Evolutionary conservation across 2,329 filamentous ascomycete species (phyloP).

Genomic region (Colletotrichum spaethianum): DNA sequence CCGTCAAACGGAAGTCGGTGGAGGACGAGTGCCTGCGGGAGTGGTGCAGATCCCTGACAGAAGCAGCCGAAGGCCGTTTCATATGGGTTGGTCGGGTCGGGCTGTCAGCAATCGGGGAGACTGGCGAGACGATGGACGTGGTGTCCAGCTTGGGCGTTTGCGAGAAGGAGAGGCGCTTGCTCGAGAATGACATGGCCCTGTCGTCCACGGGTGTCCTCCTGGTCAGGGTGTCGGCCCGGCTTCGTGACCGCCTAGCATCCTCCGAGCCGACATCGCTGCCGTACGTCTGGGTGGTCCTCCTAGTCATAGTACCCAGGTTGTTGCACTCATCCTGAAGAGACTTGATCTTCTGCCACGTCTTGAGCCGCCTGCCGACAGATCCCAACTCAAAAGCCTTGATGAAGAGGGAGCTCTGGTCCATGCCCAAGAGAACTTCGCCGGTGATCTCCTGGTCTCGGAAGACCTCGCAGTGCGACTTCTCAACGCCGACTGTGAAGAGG

Average conservation of each 20-base stretch:
- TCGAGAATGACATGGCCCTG: conserved; percentile 62
- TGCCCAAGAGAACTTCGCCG: conserved; percentile 91
- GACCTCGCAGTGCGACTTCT: conserved; percentile 91
- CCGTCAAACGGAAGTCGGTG: conserved; percentile 75
- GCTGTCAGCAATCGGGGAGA: conserved; percentile 61
- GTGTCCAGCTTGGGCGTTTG: conserved; percentile 67
- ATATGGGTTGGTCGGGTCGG: conserved; percentile 64
- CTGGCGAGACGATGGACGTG: conserved; percentile 56
- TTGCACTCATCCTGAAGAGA: conserved; percentile 89
- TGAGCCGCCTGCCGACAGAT: conserved; percentile 88
- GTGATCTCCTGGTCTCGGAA: conserved; percentile 97
- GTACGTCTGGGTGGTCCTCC: conserved; percentile 69
- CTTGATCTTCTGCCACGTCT: conserved; percentile 98
- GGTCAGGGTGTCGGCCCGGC: conserved; percentile 71
- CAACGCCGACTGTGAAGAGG: conserved; percentile 86
- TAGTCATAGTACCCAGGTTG: conserved; percentile 59
- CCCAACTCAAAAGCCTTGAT: conserved; percentile 96
- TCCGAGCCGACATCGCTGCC: conserved; percentile 73
- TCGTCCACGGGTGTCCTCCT: conserved; percentile 59
- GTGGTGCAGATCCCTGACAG: conserved; percentile 85
- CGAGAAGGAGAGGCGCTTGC: conserved; percentile 63
- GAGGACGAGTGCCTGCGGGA: conserved; percentile 86
- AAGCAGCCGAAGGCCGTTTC: conserved; percentile 83
- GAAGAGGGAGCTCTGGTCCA: conserved; percentile 96
- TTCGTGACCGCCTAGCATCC: conserved; percentile 64